These are phyloP conservation scores for Fermentozyma sake DNA, from an alignment of 1,139 yeast species.

Conservation along the genomic window DNA sequence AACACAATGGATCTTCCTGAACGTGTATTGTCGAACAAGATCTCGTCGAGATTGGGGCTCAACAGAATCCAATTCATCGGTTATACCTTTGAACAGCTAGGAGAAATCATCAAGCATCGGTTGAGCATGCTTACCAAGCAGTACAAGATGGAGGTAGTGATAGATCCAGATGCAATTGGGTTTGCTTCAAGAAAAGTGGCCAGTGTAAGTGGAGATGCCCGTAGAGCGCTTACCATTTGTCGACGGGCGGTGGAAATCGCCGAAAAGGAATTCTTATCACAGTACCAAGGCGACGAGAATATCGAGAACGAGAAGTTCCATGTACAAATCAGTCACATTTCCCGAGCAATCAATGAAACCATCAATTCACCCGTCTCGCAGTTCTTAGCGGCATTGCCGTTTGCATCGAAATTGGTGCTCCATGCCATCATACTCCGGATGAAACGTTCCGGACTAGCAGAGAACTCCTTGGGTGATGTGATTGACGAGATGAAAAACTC, in stretches of 20 bases:
- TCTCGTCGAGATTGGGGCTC: constrained; percentile 86
- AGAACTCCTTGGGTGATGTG: constrained; percentile 68
- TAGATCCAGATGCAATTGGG: constrained; percentile 76
- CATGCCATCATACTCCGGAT: constrained; percentile 62
- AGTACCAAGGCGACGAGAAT: constrained; percentile 11
- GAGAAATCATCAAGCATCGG: constrained; percentile 68
- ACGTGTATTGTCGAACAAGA: constrained; percentile 78
- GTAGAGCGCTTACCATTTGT: constrained; percentile 86
- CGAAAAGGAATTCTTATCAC: constrained; percentile 47
- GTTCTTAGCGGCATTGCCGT: constrained; percentile 58
- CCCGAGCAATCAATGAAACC: constrained; percentile 71
- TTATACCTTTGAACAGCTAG: constrained; percentile 75
- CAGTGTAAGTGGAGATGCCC: constrained; percentile 94
- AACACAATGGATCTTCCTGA: constrained; percentile 98
- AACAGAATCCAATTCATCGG: constrained; percentile 87
- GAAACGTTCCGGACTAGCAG: constrained; percentile 68
- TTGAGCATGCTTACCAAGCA: constrained; percentile 50
- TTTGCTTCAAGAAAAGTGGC: constrained; percentile 94
- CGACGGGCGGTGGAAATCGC: constrained; percentile 90
- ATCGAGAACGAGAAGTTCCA: constrained; percentile 13
- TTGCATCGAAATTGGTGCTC: constrained; percentile 66
- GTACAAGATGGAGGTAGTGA: constrained; percentile 33
- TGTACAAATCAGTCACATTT: constrained; percentile 13
- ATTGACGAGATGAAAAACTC: constrained; percentile 65
- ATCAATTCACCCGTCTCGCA: constrained; percentile 66